A percentile compares a stretch with the other conserved stretches of the same genome.
Evolutionary conservation across 192 early-diverging fungal species (phyloP).

Genomic region (Geranomyces variabilis): DNA sequence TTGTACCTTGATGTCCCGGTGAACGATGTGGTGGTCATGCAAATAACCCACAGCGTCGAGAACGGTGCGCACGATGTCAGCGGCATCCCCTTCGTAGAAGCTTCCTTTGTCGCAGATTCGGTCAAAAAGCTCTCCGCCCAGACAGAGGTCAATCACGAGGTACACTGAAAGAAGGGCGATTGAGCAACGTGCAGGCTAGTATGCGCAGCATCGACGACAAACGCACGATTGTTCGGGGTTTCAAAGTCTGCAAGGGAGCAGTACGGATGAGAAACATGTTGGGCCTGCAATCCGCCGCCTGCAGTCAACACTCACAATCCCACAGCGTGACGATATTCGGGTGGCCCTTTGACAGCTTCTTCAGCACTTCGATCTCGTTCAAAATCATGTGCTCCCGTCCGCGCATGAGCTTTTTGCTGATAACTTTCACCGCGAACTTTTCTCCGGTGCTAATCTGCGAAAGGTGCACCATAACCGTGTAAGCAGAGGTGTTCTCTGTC

Average conservation of each 20-base stretch:
- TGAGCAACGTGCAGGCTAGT: not conserved
- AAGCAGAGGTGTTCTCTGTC: no score
- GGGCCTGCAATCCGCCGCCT: not conserved
- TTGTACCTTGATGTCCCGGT: slow-evolving; percentile 55
- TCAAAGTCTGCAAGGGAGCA: slow-evolving; percentile 69
- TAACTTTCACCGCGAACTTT: slow-evolving; percentile 89
- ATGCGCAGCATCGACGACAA: not conserved
- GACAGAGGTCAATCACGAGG: slow-evolving; percentile 56
- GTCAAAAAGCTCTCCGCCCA: slow-evolving; percentile 89
- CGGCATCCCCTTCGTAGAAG: slow-evolving; percentile 84
- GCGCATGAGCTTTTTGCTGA: slow-evolving; percentile 80
- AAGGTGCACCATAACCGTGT: no score
- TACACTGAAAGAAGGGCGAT: slow-evolving; percentile 35
- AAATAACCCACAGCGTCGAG: slow-evolving; percentile 81
- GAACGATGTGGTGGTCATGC: slow-evolving; percentile 85
- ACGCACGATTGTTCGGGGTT: slow-evolving; percentile 56
- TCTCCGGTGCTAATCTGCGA: slow-evolving; percentile 67
- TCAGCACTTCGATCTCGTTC: slow-evolving; percentile 89
- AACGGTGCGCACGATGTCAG: slow-evolving; percentile 71
- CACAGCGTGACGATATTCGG: slow-evolving; percentile 86
- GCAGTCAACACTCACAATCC: slow-evolving; percentile 62
- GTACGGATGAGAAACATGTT: not conserved
- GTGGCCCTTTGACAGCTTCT: slow-evolving; percentile 74
- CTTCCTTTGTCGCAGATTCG: slow-evolving; percentile 76
- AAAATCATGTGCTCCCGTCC: slow-evolving; percentile 87